Evolutionary conservation across 352 stramenopile species (phyloP), one percentile per base, ranked within the genome.

Genomic region (Albugo candida): DNA sequence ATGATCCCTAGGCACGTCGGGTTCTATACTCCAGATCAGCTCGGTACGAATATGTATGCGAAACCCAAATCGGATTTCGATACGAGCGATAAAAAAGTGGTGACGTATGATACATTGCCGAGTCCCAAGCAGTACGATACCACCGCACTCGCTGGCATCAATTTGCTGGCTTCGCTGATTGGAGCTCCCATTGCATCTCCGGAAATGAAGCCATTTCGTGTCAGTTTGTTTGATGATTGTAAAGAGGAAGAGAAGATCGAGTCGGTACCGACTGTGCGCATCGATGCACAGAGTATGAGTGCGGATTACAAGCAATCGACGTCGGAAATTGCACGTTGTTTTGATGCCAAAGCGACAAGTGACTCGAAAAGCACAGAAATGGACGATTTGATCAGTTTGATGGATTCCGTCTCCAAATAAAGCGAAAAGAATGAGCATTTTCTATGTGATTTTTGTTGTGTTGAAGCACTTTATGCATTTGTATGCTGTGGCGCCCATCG

Each of bases 401-500:
- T 95, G 80, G 83, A 94, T 59, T 75, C 69, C 21, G 76, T 63
- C 21, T 58, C 60, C 8, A 63, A 51, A 56, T 14, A 6, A 36
- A 16, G 20, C 8, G 3, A 3, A 3, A 24, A 24, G 3, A 16
- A 8, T 43, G 38, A 24, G 3, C 17, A 59, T 51, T 54, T 50
- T 36, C 70, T 65, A 88, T 36, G 76, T 86, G 38, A 88, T 41
- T 16, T 73, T 63, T 20, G 73, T 88, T 12, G 76, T 88, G 52
- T 88, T 68, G 31, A 88, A 52, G 34, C 76, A 88, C 47, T 88
- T 88, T 73, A 88, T 88, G 60, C 76, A 88, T 58, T 92, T 92
- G 74, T 92, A 92, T 44, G 75, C 74, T 52, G 67, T 83, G 50
- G 75, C 74, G 27, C 79, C 79, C 2, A 67, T 67, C 0, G 79